A percentile compares a stretch with the other conserved stretches of the same genome.
Evolutionary conservation across 2,329 filamentous ascomycete genomes (phyloP).

Genomic region (Colletotrichum magnum): DNA sequence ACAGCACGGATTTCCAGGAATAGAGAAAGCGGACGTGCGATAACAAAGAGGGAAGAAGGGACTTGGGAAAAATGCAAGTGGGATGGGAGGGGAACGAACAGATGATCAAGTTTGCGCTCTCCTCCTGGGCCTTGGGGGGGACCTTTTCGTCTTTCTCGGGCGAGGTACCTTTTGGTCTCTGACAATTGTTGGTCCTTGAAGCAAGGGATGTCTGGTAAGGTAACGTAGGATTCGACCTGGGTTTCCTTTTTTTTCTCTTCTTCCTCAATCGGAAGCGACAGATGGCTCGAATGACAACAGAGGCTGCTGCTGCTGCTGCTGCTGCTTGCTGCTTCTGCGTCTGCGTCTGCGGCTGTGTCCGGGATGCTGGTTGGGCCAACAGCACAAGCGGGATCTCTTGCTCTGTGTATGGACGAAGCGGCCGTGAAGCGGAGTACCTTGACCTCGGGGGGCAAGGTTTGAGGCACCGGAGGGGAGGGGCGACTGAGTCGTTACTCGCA

Average conservation of each 20-base stretch:
- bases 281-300: slow-evolving; percentile 22
- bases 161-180: background rate
- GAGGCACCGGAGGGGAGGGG: slow-evolving; percentile 18
- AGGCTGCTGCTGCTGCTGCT: slow-evolving; percentile 4
- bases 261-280: slow-evolving; percentile 23
- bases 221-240: slow-evolving; percentile 16
- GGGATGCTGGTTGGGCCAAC: slow-evolving; percentile 19
- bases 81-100: slow-evolving; percentile 31
- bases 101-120: slow-evolving; percentile 28
- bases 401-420: slow-evolving; percentile 26
- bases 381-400: slow-evolving; percentile 12
- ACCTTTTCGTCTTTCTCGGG: slow-evolving; percentile 1
- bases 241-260: slow-evolving; percentile 4
- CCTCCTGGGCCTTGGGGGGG: slow-evolving; percentile 1
- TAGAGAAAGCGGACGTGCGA: background rate
- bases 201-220: background rate
- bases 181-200: background rate
- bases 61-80: slow-evolving; percentile 11
- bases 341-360: slow-evolving; percentile 28
- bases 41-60: slow-evolving; percentile 28
- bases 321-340: slow-evolving; percentile 22
- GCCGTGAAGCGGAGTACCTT: slow-evolving; percentile 24
- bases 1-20: slow-evolving; percentile 11
- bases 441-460: slow-evolving; percentile 1
- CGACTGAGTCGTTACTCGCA: slow-evolving; percentile 39